phyloP scores from a whole-genome alignment of 306 rosid genomes.

The Datisca glomerata region DNA sequence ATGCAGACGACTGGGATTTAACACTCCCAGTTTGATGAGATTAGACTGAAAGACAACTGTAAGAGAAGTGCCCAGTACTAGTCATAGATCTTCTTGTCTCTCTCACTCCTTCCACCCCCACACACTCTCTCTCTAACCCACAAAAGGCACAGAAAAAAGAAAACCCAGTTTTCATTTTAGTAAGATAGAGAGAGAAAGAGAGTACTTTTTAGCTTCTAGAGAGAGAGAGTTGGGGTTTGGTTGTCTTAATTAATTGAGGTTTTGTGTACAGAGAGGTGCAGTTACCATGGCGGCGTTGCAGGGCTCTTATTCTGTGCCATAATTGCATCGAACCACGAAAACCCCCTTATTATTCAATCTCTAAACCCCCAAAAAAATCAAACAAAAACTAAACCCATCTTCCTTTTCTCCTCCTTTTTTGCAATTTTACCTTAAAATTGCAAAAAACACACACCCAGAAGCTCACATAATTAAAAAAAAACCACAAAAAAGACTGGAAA shows the following conservation, averaged over 20 bases:
- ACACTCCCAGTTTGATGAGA: not conserved
- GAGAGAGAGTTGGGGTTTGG: not conserved
- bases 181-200: slow-evolving; percentile 2
- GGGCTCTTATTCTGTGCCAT: slow-evolving; percentile 85
- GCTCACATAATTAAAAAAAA: slow-evolving; percentile 1
- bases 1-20: slow-evolving; percentile 3
- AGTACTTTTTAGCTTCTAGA: slow-evolving; percentile 2
- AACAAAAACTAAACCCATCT: slow-evolving; percentile 2
- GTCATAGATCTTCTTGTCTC: slow-evolving; percentile 10
- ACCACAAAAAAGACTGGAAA: not conserved
- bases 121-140: slow-evolving; percentile 3
- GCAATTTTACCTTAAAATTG: slow-evolving; percentile 1
- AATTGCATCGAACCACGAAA: slow-evolving; percentile 39
- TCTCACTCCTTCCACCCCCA: too few species aligned
- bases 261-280: slow-evolving; percentile 28
- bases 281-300: slow-evolving; percentile 99
- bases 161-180: not conserved
- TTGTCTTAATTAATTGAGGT: slow-evolving; percentile 7
- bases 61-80: slow-evolving; percentile 12
- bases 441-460: not conserved
- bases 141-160: not conserved
- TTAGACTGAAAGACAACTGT: slow-evolving; percentile 14
- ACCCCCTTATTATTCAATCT: too few species aligned
- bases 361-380: not conserved
- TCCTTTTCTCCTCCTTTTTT: not conserved